phyloP scores from a whole-genome alignment of 1,139 yeast species.

The Kluyveromyces sp. region DNA sequence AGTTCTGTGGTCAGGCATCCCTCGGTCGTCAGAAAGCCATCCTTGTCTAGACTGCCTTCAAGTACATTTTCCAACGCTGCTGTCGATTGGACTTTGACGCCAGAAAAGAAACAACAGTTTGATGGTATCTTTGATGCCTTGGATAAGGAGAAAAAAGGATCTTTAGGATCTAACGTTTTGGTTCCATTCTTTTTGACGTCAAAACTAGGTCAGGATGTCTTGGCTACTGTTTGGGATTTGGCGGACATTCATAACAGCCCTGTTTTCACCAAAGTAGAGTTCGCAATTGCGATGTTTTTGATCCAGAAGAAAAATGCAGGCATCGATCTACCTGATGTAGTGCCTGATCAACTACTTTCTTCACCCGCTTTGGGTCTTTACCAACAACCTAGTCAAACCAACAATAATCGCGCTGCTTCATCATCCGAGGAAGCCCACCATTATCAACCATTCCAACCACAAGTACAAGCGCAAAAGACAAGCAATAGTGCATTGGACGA shows the following conservation, averaged over 20 bases:
- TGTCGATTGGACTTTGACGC: constrained; percentile 62
- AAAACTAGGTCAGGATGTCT: constrained; percentile 71
- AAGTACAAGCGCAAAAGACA: constrained; percentile 24
- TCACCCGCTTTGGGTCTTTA: constrained; percentile 30
- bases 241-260: constrained; percentile 89
- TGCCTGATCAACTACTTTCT: constrained; percentile 47
- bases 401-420: constrained; percentile 22
- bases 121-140: constrained; percentile 71
- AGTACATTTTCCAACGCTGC: constrained; percentile 50
- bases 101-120: constrained; percentile 68
- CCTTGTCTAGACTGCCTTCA: constrained; percentile 27
- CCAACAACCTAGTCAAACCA: constrained; percentile 19
- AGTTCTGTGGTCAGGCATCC: constrained; percentile 6
- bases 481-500: constrained; percentile 60
- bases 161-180: constrained; percentile 68
- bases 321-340: constrained; percentile 61
- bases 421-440: constrained; percentile 34
- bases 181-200: constrained; percentile 88
- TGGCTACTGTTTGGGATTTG: constrained; percentile 92
- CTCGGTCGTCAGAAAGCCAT: constrained; percentile 23
- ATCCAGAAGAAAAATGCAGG: constrained; percentile 83
- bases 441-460: constrained; percentile 14
- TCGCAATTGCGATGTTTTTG: constrained; percentile 87
- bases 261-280: constrained; percentile 69
- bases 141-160: constrained; percentile 59